Evolutionary conservation across 371 early-diverging fungal species (phyloP), one percentile per base, ranked within the genome.

Genomic region (Rhizomucor pusillus): DNA sequence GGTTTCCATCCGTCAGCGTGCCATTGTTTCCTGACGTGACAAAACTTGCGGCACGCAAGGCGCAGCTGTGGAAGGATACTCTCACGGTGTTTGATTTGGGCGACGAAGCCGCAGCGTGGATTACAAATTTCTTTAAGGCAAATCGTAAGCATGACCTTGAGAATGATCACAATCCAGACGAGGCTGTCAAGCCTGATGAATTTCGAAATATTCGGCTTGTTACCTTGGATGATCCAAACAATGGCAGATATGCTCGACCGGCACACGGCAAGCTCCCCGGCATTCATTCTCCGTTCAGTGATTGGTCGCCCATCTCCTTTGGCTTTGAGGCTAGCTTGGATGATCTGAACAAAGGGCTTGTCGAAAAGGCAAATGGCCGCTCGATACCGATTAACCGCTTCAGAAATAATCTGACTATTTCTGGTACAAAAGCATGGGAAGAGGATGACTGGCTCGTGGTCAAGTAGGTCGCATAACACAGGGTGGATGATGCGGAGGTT

Each of bases 371-470:
- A 2, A 51, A 70, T 22, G 75, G 75, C 3, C 22, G 58, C 24
- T 52, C 37, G 7, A 71, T 78, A 25, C 67, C 73, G 4, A 67
- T 78, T 22, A 49, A 63, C 25, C 59, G 79, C 7, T 78, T 78
- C 40, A 55, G 79, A 34, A 68, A 72, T 43, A 78, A 78, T 29
- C 52, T 78, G 5, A 67, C 69, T 0, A 75, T 78, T 35, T 25
- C 60, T 19, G 73, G 75, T 2, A 78, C 79, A 0, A 14, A 65
- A 5, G 54, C 79, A 2, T 78, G 75, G 73, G 79, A 78, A 35
- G 79, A 78, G 53, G 79, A 78, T 36, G 52, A 64, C 34, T 78
- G 79, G 79, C 51, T 78, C 12, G 73, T 78, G 0, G 71, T 56
- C 20, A 66, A 61, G 79, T 65, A 65, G 57, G 58, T 63, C 33